Conservation (phyloP, 2,329 filamentous ascomycete species). For the Trichoderma afroharzianum region DNA sequence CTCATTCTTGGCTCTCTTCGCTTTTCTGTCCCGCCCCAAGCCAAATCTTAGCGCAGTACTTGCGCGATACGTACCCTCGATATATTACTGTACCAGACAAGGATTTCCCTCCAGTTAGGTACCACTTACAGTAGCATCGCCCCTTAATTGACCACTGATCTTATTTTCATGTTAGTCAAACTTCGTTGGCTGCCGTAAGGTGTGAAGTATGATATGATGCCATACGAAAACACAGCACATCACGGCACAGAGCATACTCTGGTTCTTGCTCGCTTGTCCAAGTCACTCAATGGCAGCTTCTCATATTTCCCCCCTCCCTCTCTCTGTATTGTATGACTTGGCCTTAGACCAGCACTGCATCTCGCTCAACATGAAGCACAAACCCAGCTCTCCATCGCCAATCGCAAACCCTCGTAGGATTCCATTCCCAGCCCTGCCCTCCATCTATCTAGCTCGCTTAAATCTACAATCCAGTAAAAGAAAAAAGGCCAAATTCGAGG, state of each 20-base stretch:
- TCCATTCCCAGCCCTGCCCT: not conserved
- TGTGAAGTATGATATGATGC: not conserved
- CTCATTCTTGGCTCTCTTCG: not conserved
- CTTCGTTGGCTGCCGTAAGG: not conserved
- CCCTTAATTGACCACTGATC: not conserved
- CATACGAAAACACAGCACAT: not conserved
- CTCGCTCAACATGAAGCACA: not conserved
- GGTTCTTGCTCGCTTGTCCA: not conserved
- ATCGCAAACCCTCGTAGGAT: not conserved
- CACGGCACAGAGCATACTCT: not conserved
- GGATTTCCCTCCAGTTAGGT: not conserved
- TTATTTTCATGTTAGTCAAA: not conserved
- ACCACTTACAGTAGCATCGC: not conserved
- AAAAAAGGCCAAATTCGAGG: not conserved
- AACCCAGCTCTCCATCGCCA: not conserved
- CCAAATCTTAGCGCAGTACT: not conserved
- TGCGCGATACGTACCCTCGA: not conserved
- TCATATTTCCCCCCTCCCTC: not conserved
- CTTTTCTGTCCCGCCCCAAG: not conserved
- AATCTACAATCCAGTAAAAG: not conserved
- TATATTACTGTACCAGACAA: conserved; percentile 9
- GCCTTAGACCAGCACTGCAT: not conserved
- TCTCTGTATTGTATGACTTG: not conserved
- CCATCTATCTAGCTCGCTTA: not conserved
- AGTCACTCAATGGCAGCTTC: not conserved